Conservation (phyloP, 1,284 basidiomycete species). For the Ceratobasidium sp. region DNA sequence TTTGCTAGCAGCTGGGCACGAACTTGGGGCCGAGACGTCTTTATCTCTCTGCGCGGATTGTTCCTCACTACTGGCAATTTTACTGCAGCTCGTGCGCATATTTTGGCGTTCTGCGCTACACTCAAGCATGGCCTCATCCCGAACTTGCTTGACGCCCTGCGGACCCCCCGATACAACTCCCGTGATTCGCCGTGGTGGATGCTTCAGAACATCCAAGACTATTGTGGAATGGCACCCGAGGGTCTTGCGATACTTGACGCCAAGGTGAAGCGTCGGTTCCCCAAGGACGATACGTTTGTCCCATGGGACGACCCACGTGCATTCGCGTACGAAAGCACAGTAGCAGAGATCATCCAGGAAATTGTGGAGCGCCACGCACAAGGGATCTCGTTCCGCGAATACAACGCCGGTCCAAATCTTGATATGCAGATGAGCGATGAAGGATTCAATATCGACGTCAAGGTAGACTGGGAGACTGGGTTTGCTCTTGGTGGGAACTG, state of each 20-base stretch:
- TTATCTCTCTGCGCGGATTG: constrained; percentile 90
- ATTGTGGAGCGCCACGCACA: constrained; percentile 92
- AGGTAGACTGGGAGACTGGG: constrained; percentile 94
- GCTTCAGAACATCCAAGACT: constrained; percentile 97
- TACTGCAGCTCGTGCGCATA: constrained; percentile 83
- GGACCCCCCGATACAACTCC: constrained; percentile 88
- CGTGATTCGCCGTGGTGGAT: constrained; percentile 98
- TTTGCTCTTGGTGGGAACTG: constrained; percentile 88
- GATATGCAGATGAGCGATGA: constrained; percentile 94
- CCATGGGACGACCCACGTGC: constrained; percentile 87
- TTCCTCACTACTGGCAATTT: constrained; percentile 93
- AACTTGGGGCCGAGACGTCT: constrained; percentile 97
- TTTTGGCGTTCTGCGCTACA: constrained; percentile 87
- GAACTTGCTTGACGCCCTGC: constrained; percentile 87
- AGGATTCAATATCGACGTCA: constrained; percentile 93
- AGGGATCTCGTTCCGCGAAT: constrained; percentile 93
- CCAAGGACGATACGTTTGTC: constrained; percentile 92
- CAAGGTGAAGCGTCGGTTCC: constrained; percentile 88
- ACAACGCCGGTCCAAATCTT: constrained; percentile 94
- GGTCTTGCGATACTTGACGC: constrained; percentile 84
- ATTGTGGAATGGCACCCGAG: constrained; percentile 82
- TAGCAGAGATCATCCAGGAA: constrained; percentile 96
- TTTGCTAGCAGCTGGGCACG: constrained; percentile 91
- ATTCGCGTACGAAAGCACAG: constrained; percentile 78
- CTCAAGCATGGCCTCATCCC: constrained; percentile 86